A percentile compares a stretch with the other conserved stretches of the same genome.
Conservation (phyloP, 2,329 filamentous ascomycete genomes). For the Fusarium subtropicale region DNA sequence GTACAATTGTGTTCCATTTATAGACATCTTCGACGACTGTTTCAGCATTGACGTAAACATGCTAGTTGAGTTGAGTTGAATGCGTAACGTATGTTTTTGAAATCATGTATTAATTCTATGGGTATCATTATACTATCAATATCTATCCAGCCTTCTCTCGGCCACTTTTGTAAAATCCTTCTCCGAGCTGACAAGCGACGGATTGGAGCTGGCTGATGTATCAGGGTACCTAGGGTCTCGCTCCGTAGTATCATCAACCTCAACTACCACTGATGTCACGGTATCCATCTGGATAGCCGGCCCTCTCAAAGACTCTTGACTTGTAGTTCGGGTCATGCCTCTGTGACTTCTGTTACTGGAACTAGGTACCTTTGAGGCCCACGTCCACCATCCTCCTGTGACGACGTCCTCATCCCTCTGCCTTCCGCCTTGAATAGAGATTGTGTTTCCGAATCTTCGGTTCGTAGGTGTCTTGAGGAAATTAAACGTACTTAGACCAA, state of each 20-base stretch:
- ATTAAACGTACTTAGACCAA: constrained; percentile 63
- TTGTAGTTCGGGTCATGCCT: constrained; percentile 42
- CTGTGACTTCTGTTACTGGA: constrained; percentile 20
- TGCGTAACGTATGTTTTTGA: too few species aligned
- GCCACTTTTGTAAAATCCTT: constrained; percentile 38
- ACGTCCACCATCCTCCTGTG: constrained; percentile 48
- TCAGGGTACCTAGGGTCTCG: constrained; percentile 45
- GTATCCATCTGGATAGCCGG: constrained; percentile 59
- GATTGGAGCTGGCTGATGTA: constrained; percentile 39
- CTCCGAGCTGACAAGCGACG: constrained; percentile 47
- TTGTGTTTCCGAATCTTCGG: constrained; percentile 57
- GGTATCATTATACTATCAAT: neutral
- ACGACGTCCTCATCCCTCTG: constrained; percentile 22
- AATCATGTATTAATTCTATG: neutral
- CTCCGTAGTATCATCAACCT: constrained; percentile 49
- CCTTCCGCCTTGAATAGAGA: constrained; percentile 52
- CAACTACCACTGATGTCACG: constrained; percentile 57
- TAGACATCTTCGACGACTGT: neutral
- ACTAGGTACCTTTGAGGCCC: constrained; percentile 27
- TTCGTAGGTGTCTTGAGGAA: constrained; percentile 59
- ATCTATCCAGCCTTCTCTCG: constrained; percentile 16
- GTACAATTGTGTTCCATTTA: too few species aligned
- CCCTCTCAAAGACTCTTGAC: constrained; percentile 51
- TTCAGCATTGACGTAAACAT: too few species aligned
- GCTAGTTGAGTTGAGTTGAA: too few species aligned